Evolutionary conservation across 1,284 basidiomycete genomes (phyloP).

Genomic region (Fomitiporia mediterranea): DNA sequence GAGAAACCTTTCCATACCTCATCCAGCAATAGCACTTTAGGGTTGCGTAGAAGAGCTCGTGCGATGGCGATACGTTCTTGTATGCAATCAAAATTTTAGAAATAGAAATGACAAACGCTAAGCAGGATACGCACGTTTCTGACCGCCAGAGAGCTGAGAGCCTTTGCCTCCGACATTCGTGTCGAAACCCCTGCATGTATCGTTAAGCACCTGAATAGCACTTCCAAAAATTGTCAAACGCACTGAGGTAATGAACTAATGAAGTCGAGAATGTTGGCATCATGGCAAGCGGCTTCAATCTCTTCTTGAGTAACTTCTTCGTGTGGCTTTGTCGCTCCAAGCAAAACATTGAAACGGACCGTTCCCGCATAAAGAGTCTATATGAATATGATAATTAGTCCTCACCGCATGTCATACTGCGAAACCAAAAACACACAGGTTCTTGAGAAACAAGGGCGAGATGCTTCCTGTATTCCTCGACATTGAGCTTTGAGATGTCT

Average conservation of each 20-base stretch:
- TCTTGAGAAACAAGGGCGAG: constrained; percentile 93
- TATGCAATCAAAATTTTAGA: background rate
- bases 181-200: constrained; percentile 67
- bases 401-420: background rate
- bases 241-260: constrained; percentile 76
- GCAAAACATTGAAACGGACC: constrained; percentile 82
- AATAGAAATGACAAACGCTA: no score
- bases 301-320: constrained; percentile 86
- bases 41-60: constrained; percentile 88
- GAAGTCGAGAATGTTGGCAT: constrained; percentile 92
- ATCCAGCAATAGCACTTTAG: constrained; percentile 86
- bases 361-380: constrained; percentile 81
- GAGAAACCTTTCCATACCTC: constrained; percentile 42
- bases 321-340: constrained; percentile 80
- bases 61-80: constrained; percentile 93
- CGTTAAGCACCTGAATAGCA: no score
- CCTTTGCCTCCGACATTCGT: constrained; percentile 95
- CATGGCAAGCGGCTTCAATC: constrained; percentile 76
- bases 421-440: constrained; percentile 37
- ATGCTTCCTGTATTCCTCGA: constrained; percentile 79
- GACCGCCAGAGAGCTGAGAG: constrained; percentile 19
- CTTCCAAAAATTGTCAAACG: background rate
- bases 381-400: background rate
- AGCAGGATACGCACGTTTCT: constrained; percentile 16
- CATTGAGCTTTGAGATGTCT: constrained; percentile 76